Evolutionary conservation across 2,329 filamentous ascomycete species (phyloP), one percentile per base, ranked within the genome.

Genomic region (Colletotrichum orchidophilum): DNA sequence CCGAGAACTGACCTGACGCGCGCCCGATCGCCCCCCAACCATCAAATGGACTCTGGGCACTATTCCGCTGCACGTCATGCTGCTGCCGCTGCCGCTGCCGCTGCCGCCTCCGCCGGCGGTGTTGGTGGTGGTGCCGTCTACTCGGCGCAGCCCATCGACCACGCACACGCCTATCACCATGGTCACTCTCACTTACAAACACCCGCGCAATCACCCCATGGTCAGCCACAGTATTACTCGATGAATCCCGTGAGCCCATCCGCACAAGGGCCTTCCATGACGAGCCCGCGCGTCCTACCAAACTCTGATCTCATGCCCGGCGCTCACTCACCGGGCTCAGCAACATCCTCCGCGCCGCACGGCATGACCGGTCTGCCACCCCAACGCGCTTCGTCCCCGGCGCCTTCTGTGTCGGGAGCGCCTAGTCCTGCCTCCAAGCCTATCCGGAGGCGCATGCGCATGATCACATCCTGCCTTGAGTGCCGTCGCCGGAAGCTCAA

Each of bases 401-500:
- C 39, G n/a, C 54, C 60, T 42, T 64, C 66, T n/a, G 55, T 27
- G 13, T 42, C 66, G 11, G 66, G 52, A 21, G 57, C 55, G 21
- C 18, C 66, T 26, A 54, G 58, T 46, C 62, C 71, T 11, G n/a
- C 61, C 31, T 68, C 76, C 58, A 85, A 82, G 72, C 84, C 84
- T 3, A 88, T 90, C 71, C 85, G 88, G 35, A 84, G 90, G 54
- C 85, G 91, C 73, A 88, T 92, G 83, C 86, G 89, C 76, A 87
- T 92, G 84, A 91, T 93, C 79, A 88, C 88, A 72, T 92, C 90
- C 31, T 94, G 91, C 78, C 86, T 92, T 39, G 90, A 92, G 79
- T 94, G 92, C 78, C 88, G 93, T 49, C 88, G 92, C 26, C 88
- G 93, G 50, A 96, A 96, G 81, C 84, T 95, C 66, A 94, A 93